phyloP scores from a whole-genome alignment of 1,139 yeast species.

The Geotrichum bryndzae region DNA sequence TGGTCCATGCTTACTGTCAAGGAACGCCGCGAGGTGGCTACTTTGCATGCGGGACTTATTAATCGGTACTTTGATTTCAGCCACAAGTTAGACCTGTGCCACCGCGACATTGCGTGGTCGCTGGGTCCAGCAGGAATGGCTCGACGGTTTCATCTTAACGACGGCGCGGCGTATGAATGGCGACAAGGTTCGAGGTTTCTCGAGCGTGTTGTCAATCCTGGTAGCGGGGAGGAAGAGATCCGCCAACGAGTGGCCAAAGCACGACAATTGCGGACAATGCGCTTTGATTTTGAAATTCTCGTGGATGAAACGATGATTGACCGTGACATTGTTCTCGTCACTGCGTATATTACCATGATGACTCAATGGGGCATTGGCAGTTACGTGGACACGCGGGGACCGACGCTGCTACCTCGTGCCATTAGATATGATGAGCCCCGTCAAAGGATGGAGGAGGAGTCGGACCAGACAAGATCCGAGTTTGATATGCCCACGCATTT shows the following conservation, averaged over 20 bases:
- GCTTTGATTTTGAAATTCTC: constrained; percentile 53
- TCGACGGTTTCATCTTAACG: constrained; percentile 42
- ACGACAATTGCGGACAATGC: constrained; percentile 51
- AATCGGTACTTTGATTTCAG: constrained; percentile 48
- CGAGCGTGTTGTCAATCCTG: constrained; percentile 49
- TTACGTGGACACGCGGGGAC: constrained; percentile 50
- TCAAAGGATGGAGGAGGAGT: background rate
- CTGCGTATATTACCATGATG: constrained; percentile 55
- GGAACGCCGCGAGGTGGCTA: constrained; percentile 45
- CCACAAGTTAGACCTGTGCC: constrained; percentile 42
- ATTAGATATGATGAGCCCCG: background rate
- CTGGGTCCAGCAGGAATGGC: constrained; percentile 32
- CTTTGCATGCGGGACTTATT: constrained; percentile 46
- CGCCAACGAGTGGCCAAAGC: constrained; percentile 51
- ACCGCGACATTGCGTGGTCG: constrained; percentile 36
- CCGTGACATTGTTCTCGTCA: constrained; percentile 47
- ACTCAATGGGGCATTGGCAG: constrained; percentile 60
- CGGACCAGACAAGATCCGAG: background rate
- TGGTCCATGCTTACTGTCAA: constrained; percentile 49
- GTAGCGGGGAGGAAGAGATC: constrained; percentile 50
- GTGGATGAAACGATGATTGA: constrained; percentile 46
- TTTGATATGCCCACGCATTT: background rate
- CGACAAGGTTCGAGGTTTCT: constrained; percentile 45
- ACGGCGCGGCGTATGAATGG: constrained; percentile 55
- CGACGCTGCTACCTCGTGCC: constrained; percentile 34